Evolutionary conservation across 495 filamentous ascomycete genomes (phyloP).

Genomic region (Bryoglossum gracile): DNA sequence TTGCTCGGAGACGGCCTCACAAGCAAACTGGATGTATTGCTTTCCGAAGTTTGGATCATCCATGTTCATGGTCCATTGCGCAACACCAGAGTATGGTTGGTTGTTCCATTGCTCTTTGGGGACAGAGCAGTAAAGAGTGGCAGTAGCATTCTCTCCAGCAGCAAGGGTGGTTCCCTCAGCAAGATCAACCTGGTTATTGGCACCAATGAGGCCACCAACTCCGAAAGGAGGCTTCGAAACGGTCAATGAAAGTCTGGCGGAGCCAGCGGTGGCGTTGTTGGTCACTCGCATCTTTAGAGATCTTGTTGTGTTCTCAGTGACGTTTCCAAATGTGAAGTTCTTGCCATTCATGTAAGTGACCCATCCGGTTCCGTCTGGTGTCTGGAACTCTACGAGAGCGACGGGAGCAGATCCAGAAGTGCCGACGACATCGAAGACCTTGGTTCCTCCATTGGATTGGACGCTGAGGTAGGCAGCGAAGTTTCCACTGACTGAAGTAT

Average conservation of each 20-base stretch:
- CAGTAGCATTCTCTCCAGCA: slow-evolving; percentile 33
- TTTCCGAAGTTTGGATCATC: slow-evolving; percentile 37
- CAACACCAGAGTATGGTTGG: slow-evolving; percentile 30
- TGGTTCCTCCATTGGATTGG: slow-evolving; percentile 35
- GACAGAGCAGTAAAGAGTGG: slow-evolving; percentile 38
- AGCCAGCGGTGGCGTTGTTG: slow-evolving; percentile 32
- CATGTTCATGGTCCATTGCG: slow-evolving; percentile 40
- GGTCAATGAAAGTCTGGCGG: slow-evolving; percentile 36
- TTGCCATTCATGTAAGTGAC: slow-evolving; percentile 29
- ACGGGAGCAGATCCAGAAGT: slow-evolving; percentile 33
- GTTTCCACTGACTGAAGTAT: slow-evolving; percentile 32
- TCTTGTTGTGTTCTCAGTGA: slow-evolving; percentile 32
- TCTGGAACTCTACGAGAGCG: slow-evolving; percentile 41
- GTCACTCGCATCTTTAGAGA: slow-evolving; percentile 36
- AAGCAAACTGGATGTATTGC: slow-evolving; percentile 31
- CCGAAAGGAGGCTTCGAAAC: slow-evolving; percentile 43
- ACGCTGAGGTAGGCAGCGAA: slow-evolving; percentile 35
- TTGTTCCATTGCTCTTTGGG: slow-evolving; percentile 41
- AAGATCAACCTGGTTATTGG: slow-evolving; percentile 39
- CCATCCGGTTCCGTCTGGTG: slow-evolving; percentile 37
- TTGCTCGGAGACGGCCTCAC: slow-evolving; percentile 34
- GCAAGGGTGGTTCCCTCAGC: slow-evolving; percentile 41
- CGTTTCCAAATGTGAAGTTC: slow-evolving; percentile 39
- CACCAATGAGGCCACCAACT: slow-evolving; percentile 31
- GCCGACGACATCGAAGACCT: slow-evolving; percentile 33